A percentile compares a stretch with the other conserved stretches of the same genome.
Conservation (phyloP, 2,329 filamentous ascomycete species). For the Pseudocercospora cruenta region DNA sequence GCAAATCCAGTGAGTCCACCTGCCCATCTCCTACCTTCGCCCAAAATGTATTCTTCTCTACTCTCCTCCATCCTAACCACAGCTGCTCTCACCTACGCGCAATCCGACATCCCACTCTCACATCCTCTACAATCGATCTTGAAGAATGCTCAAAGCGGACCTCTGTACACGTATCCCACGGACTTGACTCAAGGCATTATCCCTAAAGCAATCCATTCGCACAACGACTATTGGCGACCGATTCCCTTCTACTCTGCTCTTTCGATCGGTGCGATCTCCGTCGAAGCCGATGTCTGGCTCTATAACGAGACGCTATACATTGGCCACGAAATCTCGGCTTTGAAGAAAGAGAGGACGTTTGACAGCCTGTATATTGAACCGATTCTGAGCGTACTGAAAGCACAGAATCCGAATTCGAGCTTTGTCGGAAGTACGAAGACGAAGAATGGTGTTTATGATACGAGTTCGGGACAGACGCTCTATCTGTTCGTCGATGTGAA, state of each 20-base stretch:
- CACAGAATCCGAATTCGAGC: conserved; percentile 58
- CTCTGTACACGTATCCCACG: conserved; percentile 63
- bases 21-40: neutral
- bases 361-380: conserved; percentile 63
- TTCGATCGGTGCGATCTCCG: conserved; percentile 59
- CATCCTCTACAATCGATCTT: conserved; percentile 59
- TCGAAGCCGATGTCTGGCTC: conserved; percentile 65
- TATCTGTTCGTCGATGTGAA: conserved; percentile 69
- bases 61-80: conserved; percentile 18
- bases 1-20: neutral
- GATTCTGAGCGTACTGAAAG: conserved; percentile 58
- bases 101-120: conserved; percentile 46
- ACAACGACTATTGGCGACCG: conserved; percentile 63
- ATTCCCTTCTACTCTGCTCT: conserved; percentile 57
- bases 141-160: conserved; percentile 55
- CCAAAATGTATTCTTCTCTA: conserved; percentile 21
- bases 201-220: conserved; percentile 59
- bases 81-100: conserved; percentile 30
- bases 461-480: conserved; percentile 58
- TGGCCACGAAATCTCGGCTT: conserved; percentile 58
- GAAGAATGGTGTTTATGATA: conserved; percentile 66
- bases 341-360: conserved; percentile 59
- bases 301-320: conserved; percentile 60
- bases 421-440: conserved; percentile 49
- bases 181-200: conserved; percentile 63